Conservation (phyloP, 2,329 filamentous ascomycete genomes). For the Ceratocystis albifundus region DNA sequence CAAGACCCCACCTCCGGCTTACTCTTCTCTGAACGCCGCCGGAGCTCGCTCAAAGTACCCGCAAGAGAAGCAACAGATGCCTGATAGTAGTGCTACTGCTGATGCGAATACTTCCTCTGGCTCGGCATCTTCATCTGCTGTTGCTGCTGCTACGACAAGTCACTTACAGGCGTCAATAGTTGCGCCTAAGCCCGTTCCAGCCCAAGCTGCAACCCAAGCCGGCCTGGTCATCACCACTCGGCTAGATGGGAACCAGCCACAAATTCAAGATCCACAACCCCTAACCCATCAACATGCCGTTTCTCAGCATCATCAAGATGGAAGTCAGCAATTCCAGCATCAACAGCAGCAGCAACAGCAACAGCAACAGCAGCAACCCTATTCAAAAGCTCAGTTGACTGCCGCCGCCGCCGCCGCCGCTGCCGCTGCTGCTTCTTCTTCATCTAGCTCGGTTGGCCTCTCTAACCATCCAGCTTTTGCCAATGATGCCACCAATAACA, state of each 20-base stretch:
- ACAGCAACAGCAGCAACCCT: slow-evolving; percentile 17
- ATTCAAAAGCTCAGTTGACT: slow-evolving; percentile 22
- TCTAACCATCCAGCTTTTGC: slow-evolving; percentile 80
- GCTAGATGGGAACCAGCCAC: slow-evolving; percentile 13
- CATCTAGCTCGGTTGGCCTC: slow-evolving; percentile 42
- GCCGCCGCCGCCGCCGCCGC: slow-evolving; percentile 35
- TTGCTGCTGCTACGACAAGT: slow-evolving; percentile 19
- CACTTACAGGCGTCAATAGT: slow-evolving; percentile 14
- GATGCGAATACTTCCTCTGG: slow-evolving; percentile 24
- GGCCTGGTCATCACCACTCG: slow-evolving; percentile 20
- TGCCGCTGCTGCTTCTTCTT: slow-evolving; percentile 34
- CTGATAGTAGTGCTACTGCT: slow-evolving; percentile 27
- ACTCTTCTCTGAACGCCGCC: slow-evolving; percentile 60
- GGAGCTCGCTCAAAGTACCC: slow-evolving; percentile 52
- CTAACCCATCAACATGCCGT: not conserved
- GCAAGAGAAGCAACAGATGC: slow-evolving; percentile 58
- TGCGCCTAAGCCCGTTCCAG: slow-evolving; percentile 22
- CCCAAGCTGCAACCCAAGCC: slow-evolving; percentile 13
- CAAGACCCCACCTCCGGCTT: slow-evolving; percentile 86
- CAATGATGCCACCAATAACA: slow-evolving; percentile 46
- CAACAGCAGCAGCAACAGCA: slow-evolving; percentile 1
- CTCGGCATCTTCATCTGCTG: slow-evolving; percentile 23
- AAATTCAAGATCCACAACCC: slow-evolving; percentile 15
- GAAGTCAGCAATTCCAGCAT: not conserved
- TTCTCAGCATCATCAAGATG: slow-evolving; percentile 6